Conservation (phyloP, 2,329 filamentous ascomycete species). For the Fusarium humuli region DNA sequence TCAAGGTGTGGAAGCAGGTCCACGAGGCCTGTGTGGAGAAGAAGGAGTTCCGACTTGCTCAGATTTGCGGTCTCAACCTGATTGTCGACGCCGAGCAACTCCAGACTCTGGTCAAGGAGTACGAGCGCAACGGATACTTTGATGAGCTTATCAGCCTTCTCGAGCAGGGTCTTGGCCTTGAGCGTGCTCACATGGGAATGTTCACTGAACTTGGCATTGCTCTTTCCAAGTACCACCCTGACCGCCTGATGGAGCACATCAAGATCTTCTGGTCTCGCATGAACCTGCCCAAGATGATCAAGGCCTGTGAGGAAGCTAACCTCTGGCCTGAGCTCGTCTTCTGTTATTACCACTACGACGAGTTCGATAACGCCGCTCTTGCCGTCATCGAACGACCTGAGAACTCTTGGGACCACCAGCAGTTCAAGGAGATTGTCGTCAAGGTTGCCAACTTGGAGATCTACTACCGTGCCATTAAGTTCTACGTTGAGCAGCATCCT, state of each 20-base stretch:
- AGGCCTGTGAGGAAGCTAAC: slow-evolving; percentile 91
- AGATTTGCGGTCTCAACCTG: slow-evolving; percentile 98
- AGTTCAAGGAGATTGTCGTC: slow-evolving; percentile 98
- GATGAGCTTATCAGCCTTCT: slow-evolving; percentile 95
- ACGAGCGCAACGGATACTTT: slow-evolving; percentile 97
- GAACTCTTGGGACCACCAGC: slow-evolving; percentile 99
- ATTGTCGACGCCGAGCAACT: slow-evolving; percentile 98
- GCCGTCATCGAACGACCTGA: slow-evolving; percentile 98
- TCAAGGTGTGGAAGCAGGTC: slow-evolving; percentile 99
- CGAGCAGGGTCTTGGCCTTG: slow-evolving; percentile 93
- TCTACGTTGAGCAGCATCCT: slow-evolving; percentile 97
- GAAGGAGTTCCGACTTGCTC: slow-evolving; percentile 98
- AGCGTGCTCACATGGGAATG: slow-evolving; percentile 95
- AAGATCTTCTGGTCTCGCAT: slow-evolving; percentile 98
- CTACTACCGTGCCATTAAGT: slow-evolving; percentile 96
- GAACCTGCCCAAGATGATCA: slow-evolving; percentile 97
- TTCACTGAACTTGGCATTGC: slow-evolving; percentile 95
- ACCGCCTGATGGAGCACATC: slow-evolving; percentile 97
- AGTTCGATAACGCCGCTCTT: slow-evolving; percentile 95
- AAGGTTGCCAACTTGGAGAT: slow-evolving; percentile 99
- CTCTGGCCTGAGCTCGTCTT: slow-evolving; percentile 98
- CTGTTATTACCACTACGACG: slow-evolving; percentile 97
- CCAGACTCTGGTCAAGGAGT: slow-evolving; percentile 91
- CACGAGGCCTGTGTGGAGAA: slow-evolving; percentile 96
- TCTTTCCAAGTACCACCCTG: slow-evolving; percentile 92